Evolutionary conservation across 2,329 filamentous ascomycete species (phyloP).

Genomic region (Cladorrhinum sp.): DNA sequence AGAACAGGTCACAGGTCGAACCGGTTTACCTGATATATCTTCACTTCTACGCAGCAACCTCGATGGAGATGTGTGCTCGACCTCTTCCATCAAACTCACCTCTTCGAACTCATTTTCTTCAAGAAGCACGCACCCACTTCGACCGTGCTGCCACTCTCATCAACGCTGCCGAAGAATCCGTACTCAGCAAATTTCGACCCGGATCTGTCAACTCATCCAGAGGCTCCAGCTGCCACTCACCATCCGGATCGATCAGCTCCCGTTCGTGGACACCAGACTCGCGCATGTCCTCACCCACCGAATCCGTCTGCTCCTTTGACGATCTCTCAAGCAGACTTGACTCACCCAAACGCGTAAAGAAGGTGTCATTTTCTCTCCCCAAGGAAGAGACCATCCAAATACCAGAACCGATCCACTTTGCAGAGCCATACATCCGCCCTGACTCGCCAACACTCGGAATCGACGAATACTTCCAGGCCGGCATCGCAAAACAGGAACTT

Average conservation of each 20-base stretch:
- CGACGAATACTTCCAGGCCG: constrained; percentile 40
- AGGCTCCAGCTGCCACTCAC: constrained; percentile 43
- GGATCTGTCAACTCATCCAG: constrained; percentile 36
- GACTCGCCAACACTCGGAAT: constrained; percentile 60
- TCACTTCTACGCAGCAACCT: constrained; percentile 60
- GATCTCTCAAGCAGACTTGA: constrained; percentile 31
- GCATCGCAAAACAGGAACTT: constrained; percentile 26
- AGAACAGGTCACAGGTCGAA: constrained; percentile 44
- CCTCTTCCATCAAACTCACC: constrained; percentile 44
- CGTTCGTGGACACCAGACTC: constrained; percentile 42
- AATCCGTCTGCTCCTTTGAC: constrained; percentile 41
- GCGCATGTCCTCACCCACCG: constrained; percentile 45
- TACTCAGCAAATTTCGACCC: constrained; percentile 36
- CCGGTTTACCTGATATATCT: constrained; percentile 57
- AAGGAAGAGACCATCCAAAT: constrained; percentile 33
- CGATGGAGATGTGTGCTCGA: constrained; percentile 55
- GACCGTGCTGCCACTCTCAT: constrained; percentile 47
- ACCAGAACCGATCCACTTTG: constrained; percentile 26
- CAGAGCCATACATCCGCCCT: constrained; percentile 50
- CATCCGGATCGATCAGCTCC: constrained; percentile 46
- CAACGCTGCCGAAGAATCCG: constrained; percentile 43
- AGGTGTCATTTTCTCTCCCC: constrained; percentile 43
- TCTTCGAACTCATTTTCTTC: constrained; percentile 47
- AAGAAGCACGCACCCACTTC: constrained; percentile 53
- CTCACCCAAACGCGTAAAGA: constrained; percentile 35